Conservation (phyloP, 345 rosid species). For the Gossypium mustelinum region DNA sequence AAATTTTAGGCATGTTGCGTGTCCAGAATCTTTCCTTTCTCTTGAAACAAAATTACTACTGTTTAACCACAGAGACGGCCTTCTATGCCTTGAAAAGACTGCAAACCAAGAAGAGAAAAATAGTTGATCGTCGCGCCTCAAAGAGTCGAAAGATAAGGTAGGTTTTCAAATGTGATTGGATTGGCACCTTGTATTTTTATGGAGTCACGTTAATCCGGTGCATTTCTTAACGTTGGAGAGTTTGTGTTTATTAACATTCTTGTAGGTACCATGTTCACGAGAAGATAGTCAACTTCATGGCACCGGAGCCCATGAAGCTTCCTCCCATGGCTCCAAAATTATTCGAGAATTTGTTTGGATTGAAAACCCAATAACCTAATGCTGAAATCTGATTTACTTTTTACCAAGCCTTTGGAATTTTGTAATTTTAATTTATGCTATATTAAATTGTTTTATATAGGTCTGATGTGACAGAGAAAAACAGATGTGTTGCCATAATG, state of each 20-base stretch:
- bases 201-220: not conserved
- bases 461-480: too few relatives aligned
- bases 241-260: not conserved
- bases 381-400: conserved; percentile 18
- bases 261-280: conserved; percentile 77
- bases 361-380: conserved; percentile 35
- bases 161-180: not conserved
- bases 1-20: not conserved
- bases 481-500: too few relatives aligned
- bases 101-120: conserved; percentile 79
- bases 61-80: conserved; percentile 49
- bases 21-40: not conserved
- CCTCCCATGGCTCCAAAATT: conserved; percentile 71
- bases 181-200: not conserved
- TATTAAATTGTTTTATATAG: too few relatives aligned
- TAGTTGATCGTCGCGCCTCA: conserved; percentile 84
- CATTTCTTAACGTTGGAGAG: not conserved
- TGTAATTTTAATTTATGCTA: not conserved
- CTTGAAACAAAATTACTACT: conserved; percentile 2
- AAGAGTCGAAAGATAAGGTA: conserved; percentile 89
- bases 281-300: conserved; percentile 83
- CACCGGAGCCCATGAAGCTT: conserved; percentile 49
- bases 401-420: not conserved
- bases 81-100: conserved; percentile 64
- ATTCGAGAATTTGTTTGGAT: conserved; percentile 76